Evolutionary conservation across 768 basidiomycete genomes (phyloP), one percentile per base, ranked within the genome.

Genomic region (Dictyophora rubrovolvata): DNA sequence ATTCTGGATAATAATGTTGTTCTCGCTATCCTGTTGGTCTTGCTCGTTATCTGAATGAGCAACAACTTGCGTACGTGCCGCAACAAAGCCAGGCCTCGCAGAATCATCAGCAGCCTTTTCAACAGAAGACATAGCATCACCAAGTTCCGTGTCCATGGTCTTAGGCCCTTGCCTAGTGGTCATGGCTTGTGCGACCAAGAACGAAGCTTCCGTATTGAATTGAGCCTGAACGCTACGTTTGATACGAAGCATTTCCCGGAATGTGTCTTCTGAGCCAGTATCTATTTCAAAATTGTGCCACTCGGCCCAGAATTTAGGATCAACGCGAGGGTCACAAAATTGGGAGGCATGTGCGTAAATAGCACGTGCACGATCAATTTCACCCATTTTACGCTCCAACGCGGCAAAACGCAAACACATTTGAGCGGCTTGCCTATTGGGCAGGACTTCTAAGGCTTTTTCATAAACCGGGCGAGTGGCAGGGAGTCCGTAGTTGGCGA

Each of bases 251-350:
- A 91, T 92, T 74, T 91, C 89, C 63, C 86, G 79, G 85, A 99
- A 99, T 0, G 96, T 99, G 69, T 99, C 96, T 70, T 99, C 96
- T 1, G 92, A 95, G 1, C 96, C 96, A 1, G 93, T 96, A 70
- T 98, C 96, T 67, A 98, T 92, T 73, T 99, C 96, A 74, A 98
- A 99, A 54, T 77, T 78, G 70, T 98, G 93, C 96, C 96, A 98
- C 69, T 96, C 92, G 33, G 79, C 72, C 96, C 96, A 98, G 79
- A 98, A 98, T 61, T 85, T 84, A 36, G 93, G 86, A 68, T 89
- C 84, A 62, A 88, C 82, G 17, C 95, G 82, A 12, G 95, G 95
- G 69, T 98, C 95, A 71, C 95, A 99, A 80, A 99, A 98, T 68
- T 99, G 96, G 18, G 91, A 93, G 0, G 96, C 95, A 68, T 98